A percentile compares a stretch with the other conserved stretches of the same genome.
phyloP scores from a whole-genome alignment of 164 flowering plant species.

The Aristolochia californica region DNA sequence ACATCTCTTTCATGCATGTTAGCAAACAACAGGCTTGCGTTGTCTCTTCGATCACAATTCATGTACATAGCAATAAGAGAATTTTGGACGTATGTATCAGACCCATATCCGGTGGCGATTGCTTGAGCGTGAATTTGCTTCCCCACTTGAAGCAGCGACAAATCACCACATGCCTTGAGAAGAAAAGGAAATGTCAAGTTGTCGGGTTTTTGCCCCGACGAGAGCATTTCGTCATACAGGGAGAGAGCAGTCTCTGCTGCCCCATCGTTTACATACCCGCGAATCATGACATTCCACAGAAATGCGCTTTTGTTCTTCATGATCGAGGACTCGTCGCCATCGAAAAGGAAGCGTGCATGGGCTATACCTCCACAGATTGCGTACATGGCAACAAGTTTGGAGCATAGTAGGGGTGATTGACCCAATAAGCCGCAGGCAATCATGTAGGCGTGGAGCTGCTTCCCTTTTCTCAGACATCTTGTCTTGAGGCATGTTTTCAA shows the following conservation, averaged over 20 bases:
- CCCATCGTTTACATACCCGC: slow-evolving; percentile 24
- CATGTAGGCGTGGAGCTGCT: slow-evolving; percentile 5
- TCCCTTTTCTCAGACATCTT: background rate
- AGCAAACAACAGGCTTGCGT: slow-evolving; percentile 37
- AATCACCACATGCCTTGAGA: slow-evolving; percentile 42
- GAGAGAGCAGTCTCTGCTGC: slow-evolving; percentile 20
- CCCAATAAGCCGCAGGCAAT: slow-evolving; percentile 1
- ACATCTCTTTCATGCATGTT: slow-evolving; percentile 28
- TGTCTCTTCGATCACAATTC: slow-evolving; percentile 35
- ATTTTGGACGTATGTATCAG: slow-evolving; percentile 37
- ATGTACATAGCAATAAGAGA: slow-evolving; percentile 54
- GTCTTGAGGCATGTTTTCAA: no score
- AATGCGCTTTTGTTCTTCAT: slow-evolving; percentile 7
- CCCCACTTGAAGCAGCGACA: slow-evolving; percentile 28
- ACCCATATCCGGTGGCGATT: slow-evolving; percentile 25
- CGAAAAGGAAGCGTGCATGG: slow-evolving; percentile 7
- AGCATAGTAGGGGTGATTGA: background rate
- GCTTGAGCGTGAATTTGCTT: slow-evolving; percentile 28
- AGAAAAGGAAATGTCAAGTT: slow-evolving; percentile 44
- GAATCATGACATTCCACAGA: slow-evolving; percentile 39
- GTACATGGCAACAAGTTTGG: slow-evolving; percentile 5
- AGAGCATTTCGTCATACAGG: slow-evolving; percentile 41
- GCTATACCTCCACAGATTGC: slow-evolving; percentile 1
- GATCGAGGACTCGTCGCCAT: background rate
- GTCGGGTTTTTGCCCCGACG: slow-evolving; percentile 26